A percentile compares a stretch with the other conserved stretches of the same genome.
phyloP scores from a whole-genome alignment of 805 yeast genomes.

The Yarrowia porcina region DNA sequence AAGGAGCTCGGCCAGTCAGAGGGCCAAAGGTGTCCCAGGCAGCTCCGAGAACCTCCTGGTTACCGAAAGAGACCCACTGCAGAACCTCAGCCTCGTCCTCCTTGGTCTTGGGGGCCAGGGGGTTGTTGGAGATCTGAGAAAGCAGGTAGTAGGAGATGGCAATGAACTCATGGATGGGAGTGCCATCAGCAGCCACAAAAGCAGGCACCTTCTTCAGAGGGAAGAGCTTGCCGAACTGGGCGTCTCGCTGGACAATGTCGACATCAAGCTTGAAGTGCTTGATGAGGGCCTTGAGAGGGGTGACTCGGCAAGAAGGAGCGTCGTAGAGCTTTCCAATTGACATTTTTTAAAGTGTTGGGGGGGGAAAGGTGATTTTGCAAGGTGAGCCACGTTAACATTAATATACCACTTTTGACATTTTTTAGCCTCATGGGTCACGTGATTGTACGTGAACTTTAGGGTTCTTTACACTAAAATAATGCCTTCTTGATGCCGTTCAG shows the following conservation, averaged over 20 bases:
- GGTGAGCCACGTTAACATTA: constrained; percentile 1
- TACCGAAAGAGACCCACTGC: constrained; percentile 75
- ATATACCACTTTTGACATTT: neutral
- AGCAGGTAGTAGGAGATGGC: constrained; percentile 54
- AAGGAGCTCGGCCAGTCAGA: constrained; percentile 61
- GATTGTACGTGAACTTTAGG: neutral
- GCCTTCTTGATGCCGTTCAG: neutral
- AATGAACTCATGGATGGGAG: constrained; percentile 58
- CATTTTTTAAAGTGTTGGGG: neutral
- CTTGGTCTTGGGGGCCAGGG: constrained; percentile 62
- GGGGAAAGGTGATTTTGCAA: neutral
- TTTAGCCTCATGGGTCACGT: neutral
- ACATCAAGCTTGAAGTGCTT: constrained; percentile 59
- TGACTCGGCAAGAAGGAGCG: constrained; percentile 29
- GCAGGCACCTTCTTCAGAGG: constrained; percentile 61
- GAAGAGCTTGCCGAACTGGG: constrained; percentile 48
- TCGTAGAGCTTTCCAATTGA: constrained; percentile 26
- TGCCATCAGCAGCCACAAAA: constrained; percentile 63
- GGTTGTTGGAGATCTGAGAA: constrained; percentile 32
- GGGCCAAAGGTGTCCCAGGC: constrained; percentile 55
- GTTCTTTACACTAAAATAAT: neutral
- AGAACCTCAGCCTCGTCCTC: constrained; percentile 64
- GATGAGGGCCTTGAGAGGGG: constrained; percentile 37
- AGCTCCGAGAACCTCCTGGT: constrained; percentile 57
- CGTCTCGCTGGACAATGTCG: constrained; percentile 42